Percentiles rank a stretch among this genome's conserved stretches.
Evolutionary conservation across 305 asterid genomes (phyloP).

Genomic region (Solanum hybrid): DNA sequence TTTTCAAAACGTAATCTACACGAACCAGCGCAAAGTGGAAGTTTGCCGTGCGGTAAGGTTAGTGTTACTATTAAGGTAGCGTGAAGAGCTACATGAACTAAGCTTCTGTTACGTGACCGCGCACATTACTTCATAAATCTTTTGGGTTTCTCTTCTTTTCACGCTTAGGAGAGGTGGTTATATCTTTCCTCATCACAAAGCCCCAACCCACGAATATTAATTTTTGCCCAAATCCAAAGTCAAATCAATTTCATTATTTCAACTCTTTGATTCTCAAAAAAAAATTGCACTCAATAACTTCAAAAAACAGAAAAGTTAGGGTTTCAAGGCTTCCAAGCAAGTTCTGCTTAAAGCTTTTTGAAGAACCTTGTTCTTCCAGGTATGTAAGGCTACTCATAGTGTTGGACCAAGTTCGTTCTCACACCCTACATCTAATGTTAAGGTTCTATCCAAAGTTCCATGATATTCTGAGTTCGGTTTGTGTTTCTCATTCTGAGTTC

Average conservation of each 20-base stretch:
- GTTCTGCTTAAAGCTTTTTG: too few species aligned
- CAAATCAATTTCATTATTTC: background rate
- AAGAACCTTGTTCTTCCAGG: too few species aligned
- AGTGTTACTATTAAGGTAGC: background rate
- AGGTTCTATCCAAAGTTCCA: background rate
- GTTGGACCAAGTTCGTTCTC: too few species aligned
- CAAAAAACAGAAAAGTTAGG: background rate
- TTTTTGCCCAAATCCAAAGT: background rate
- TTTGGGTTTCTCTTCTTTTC: background rate
- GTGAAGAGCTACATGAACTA: background rate
- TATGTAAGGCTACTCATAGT: too few species aligned
- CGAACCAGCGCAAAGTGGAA: background rate
- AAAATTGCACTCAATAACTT: background rate
- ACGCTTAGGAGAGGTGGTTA: too few species aligned
- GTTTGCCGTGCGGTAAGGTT: background rate
- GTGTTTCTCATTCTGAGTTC: background rate
- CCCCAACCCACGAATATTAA: background rate
- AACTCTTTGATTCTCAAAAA: background rate
- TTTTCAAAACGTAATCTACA: background rate
- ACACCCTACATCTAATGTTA: too few species aligned
- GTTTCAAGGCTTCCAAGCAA: background rate
- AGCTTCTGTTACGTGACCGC: background rate
- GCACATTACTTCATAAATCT: background rate
- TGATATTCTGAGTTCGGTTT: background rate
- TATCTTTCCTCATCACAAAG: background rate